Percentiles rank a stretch among this genome's conserved stretches.
phyloP scores from a whole-genome alignment of 2,329 filamentous ascomycete genomes.

The Hymenoscyphus fructigenus region DNA sequence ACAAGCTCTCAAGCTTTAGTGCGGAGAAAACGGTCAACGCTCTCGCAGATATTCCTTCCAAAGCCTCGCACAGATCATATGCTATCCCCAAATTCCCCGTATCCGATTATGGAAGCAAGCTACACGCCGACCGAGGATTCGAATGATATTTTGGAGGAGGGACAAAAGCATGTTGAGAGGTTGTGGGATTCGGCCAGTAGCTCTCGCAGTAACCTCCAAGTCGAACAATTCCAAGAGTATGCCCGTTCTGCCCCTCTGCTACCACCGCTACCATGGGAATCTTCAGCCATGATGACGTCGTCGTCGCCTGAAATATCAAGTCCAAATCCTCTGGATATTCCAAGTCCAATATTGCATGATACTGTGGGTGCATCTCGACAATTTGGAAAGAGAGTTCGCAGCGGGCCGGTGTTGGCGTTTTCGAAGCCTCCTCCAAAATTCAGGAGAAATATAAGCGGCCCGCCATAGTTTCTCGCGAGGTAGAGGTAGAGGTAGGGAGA shows the following conservation, averaged over 20 bases:
- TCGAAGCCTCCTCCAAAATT: constrained; percentile 19
- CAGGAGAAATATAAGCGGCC: constrained; percentile 18
- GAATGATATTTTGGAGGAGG: constrained; percentile 18
- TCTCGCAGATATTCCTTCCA: constrained; percentile 48
- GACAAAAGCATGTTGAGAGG: constrained; percentile 12
- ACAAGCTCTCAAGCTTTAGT: constrained; percentile 15
- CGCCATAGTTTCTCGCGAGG: background rate
- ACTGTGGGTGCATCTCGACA: constrained; percentile 5
- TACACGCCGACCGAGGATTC: constrained; percentile 17
- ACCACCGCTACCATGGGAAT: constrained; percentile 7
- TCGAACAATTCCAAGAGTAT: background rate
- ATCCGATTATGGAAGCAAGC: constrained; percentile 17
- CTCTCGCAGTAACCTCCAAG: constrained; percentile 2
- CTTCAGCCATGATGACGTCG: background rate
- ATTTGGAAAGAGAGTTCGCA: constrained; percentile 19
- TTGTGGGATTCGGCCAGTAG: constrained; percentile 16
- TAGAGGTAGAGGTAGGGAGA: background rate
- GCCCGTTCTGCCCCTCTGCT: constrained; percentile 22
- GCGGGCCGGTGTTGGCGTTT: constrained; percentile 20
- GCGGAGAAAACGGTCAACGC: constrained; percentile 74
- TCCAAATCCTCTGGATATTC: background rate
- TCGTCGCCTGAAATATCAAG: background rate
- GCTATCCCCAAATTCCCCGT: constrained; percentile 12
- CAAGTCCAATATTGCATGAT: constrained; percentile 6
- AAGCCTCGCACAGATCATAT: constrained; percentile 17